A percentile compares a stretch with the other conserved stretches of the same genome.
These are phyloP conservation scores for Russula sp. DNA, from an alignment of 768 basidiomycete species.

Conservation along the genomic window DNA sequence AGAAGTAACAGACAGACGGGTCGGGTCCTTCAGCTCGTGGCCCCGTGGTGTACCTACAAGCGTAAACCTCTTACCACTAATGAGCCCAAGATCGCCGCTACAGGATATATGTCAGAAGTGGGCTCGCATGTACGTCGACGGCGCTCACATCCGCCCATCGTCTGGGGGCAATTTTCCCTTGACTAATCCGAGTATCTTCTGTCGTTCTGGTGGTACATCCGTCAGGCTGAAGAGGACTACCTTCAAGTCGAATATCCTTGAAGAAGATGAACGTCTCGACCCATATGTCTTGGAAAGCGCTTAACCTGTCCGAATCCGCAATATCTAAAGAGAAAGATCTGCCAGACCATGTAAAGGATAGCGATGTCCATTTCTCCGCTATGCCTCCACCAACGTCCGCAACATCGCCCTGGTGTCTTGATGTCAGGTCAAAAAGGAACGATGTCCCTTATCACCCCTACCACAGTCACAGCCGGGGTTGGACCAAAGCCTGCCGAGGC, in stretches of 20 bases:
- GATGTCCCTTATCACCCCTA: not conserved
- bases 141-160: conserved; percentile 52
- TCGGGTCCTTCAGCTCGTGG: conserved; percentile 77
- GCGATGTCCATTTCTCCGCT: conserved; percentile 46
- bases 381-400: not conserved
- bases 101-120: conserved; percentile 6
- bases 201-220: conserved; percentile 73
- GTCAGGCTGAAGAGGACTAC: conserved; percentile 59
- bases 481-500: not conserved
- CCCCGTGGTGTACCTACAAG: conserved; percentile 83
- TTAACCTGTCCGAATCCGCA: conserved; percentile 72
- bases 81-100: conserved; percentile 55
- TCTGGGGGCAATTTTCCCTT: conserved; percentile 80
- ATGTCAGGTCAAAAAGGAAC: not conserved
- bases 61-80: conserved; percentile 69
- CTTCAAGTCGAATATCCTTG: conserved; percentile 79
- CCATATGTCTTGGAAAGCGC: not conserved
- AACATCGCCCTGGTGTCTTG: not conserved
- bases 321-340: conserved; percentile 59
- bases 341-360: conserved; percentile 70
- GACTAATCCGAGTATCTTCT: conserved; percentile 82
- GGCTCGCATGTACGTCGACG: not conserved
- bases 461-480: not conserved
- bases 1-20: conserved; percentile 34
- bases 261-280: not conserved